A percentile compares a stretch with the other conserved stretches of the same genome.
Conservation (phyloP, 306 rosid genomes). For the Prosopis cineraria region DNA sequence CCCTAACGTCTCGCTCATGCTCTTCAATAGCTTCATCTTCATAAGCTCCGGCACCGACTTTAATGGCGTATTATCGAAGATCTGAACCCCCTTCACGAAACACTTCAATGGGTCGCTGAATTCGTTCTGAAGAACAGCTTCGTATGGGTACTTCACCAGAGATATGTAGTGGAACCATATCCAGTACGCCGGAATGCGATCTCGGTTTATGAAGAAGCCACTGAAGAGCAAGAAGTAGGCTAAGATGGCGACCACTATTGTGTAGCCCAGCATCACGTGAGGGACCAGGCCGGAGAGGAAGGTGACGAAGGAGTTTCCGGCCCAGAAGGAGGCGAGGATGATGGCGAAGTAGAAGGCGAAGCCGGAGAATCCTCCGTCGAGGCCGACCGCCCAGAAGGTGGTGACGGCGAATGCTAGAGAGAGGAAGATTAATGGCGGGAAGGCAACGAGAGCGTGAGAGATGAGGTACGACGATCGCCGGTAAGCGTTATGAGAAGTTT, state of each 20-base stretch:
- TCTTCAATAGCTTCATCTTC: conserved; percentile 66
- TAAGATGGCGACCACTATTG: conserved; percentile 77
- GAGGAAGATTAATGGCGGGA: conserved; percentile 64
- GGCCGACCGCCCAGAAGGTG: conserved; percentile 95
- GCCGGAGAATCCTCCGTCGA: conserved; percentile 72
- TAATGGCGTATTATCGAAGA: conserved; percentile 78
- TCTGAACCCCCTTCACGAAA: conserved; percentile 80
- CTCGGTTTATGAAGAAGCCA: conserved; percentile 86
- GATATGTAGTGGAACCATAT: conserved; percentile 94
- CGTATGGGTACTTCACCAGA: conserved; percentile 80
- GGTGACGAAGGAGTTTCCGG: conserved; percentile 87
- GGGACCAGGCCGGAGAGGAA: conserved; percentile 94
- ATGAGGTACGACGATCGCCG: conserved; percentile 75
- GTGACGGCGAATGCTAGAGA: conserved; percentile 57
- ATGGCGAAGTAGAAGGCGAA: conserved; percentile 67
- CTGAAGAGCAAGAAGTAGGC: conserved; percentile 93
- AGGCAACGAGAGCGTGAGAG: conserved; percentile 56
- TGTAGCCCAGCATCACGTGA: conserved; percentile 91
- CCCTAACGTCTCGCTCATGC: conserved; percentile 69
- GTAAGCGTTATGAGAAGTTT: conserved; percentile 86
- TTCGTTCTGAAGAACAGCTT: conserved; percentile 80
- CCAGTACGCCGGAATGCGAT: conserved; percentile 85
- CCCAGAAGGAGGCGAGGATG: conserved; percentile 83
- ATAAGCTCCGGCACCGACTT: conserved; percentile 41
- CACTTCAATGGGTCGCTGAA: conserved; percentile 61